Conservation (phyloP, 805 yeast species). For the Teunomyces barrocoloradensis region DNA sequence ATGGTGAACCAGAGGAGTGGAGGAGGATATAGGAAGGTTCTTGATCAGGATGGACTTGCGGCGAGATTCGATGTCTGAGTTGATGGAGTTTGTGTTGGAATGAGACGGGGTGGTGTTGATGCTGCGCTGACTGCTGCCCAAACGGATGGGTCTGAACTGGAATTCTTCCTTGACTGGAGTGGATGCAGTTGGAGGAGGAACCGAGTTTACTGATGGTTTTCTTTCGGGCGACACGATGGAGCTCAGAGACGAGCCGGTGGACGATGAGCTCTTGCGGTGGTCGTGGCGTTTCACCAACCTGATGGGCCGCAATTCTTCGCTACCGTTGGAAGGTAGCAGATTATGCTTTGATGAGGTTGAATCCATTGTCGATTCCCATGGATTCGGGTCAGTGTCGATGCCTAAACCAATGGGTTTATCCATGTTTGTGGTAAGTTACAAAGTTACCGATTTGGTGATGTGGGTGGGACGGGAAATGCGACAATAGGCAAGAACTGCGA, state of each 20-base stretch:
- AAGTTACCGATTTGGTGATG: not conserved
- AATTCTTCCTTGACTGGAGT: constrained; percentile 25
- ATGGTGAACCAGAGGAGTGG: constrained; percentile 14
- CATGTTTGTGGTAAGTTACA: not conserved
- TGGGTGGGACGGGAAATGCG: not conserved
- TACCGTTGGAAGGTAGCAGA: constrained; percentile 5
- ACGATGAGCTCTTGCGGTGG: constrained; percentile 8
- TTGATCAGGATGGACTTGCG: constrained; percentile 31
- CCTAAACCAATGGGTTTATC: constrained; percentile 7
- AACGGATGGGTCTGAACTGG: constrained; percentile 38
- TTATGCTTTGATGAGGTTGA: not conserved
- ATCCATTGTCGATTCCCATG: constrained; percentile 5
- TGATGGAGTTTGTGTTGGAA: not conserved
- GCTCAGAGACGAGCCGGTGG: constrained; percentile 7
- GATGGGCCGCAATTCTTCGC: constrained; percentile 20
- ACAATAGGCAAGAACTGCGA: not conserved
- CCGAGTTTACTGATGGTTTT: not conserved
- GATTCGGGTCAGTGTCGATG: constrained; percentile 5
- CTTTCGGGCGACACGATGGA: constrained; percentile 3
- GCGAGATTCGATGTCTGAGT: constrained; percentile 4
- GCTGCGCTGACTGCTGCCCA: constrained; percentile 5
- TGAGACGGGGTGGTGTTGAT: not conserved
- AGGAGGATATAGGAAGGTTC: constrained; percentile 31
- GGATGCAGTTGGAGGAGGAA: constrained; percentile 1
- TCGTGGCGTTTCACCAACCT: constrained; percentile 25